Evolutionary conservation across 345 rosid species (phyloP).

Genomic region (Cardamine resedifolia): DNA sequence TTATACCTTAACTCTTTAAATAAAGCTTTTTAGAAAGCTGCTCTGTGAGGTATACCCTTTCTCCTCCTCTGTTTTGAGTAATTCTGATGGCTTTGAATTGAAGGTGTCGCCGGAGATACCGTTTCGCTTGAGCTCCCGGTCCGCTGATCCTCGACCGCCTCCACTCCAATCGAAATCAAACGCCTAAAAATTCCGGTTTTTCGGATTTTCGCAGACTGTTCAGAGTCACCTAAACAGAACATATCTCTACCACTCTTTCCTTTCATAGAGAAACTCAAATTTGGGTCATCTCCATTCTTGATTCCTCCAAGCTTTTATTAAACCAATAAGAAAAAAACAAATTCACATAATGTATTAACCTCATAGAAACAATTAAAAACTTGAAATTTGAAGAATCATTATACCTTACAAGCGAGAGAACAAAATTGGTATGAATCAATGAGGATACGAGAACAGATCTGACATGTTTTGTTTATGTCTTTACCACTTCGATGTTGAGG

Average conservation of each 20-base stretch:
- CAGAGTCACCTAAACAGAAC: slow-evolving; percentile 47
- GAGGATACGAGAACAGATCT: slow-evolving; percentile 69
- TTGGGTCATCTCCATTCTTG: slow-evolving; percentile 51
- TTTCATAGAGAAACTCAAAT: slow-evolving; percentile 49
- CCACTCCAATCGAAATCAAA: slow-evolving; percentile 6
- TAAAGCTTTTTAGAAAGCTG: slow-evolving; percentile 45
- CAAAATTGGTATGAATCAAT: slow-evolving; percentile 75
- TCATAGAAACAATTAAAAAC: not conserved
- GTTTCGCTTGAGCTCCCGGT: not conserved
- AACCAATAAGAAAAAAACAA: not conserved
- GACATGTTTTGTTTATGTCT: slow-evolving; percentile 67
- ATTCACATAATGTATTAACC: not conserved
- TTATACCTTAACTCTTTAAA: not conserved
- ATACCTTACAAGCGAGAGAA: slow-evolving; percentile 72
- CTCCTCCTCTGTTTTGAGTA: slow-evolving; percentile 47
- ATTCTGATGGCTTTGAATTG: slow-evolving; percentile 45
- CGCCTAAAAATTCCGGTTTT: slow-evolving; percentile 35
- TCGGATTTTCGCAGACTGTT: slow-evolving; percentile 37
- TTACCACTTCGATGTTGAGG: slow-evolving; percentile 73
- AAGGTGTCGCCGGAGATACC: slow-evolving; percentile 51
- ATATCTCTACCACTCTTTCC: slow-evolving; percentile 40
- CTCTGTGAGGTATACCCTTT: slow-evolving; percentile 77
- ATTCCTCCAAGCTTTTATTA: slow-evolving; percentile 58
- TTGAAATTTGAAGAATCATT: not conserved
- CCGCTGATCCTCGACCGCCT: not conserved